Evolutionary conservation across 2,329 filamentous ascomycete genomes (phyloP).

Genomic region (Aureobasidium pullulans): DNA sequence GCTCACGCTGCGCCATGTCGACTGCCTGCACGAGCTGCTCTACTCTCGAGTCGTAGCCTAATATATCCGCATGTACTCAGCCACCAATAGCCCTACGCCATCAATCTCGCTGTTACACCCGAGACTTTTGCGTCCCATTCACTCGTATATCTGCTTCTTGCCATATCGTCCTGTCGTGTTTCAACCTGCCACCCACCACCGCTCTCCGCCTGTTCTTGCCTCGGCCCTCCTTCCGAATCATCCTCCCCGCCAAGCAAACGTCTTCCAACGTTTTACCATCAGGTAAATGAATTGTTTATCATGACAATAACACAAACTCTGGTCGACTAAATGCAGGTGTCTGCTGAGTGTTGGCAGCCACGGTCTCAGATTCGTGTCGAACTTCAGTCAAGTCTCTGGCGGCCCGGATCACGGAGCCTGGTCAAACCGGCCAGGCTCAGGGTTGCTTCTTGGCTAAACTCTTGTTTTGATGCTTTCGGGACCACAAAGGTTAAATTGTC

Average conservation of each 20-base stretch:
- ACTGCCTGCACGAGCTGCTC: neutral
- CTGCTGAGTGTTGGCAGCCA: neutral
- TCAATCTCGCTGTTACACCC: slow-evolving; percentile 6
- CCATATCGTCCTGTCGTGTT: neutral
- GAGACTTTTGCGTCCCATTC: neutral
- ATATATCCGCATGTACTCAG: neutral
- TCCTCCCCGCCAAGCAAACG: slow-evolving; percentile 8
- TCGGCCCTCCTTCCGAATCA: neutral
- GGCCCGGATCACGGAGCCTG: too few species aligned
- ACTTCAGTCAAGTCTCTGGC: too few species aligned
- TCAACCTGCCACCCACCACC: slow-evolving; percentile 1
- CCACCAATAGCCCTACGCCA: slow-evolving; percentile 3
- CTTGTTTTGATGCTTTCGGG: slow-evolving; percentile 1
- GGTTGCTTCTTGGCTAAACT: slow-evolving; percentile 1
- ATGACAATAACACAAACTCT: neutral
- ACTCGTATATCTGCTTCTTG: slow-evolving; percentile 2
- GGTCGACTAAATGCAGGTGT: neutral
- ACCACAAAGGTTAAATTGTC: slow-evolving; percentile 1
- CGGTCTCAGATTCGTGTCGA: too few species aligned
- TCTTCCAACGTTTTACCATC: neutral
- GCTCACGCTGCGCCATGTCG: neutral
- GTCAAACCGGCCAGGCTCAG: too few species aligned
- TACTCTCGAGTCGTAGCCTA: neutral
- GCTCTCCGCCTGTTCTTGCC: slow-evolving; percentile 5
- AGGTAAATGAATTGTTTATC: neutral